A percentile compares a stretch with the other conserved stretches of the same genome.
These are phyloP conservation scores for Exobasidium cylindrosporum DNA, from an alignment of 1,284 basidiomycete species.

Conservation along the genomic window DNA sequence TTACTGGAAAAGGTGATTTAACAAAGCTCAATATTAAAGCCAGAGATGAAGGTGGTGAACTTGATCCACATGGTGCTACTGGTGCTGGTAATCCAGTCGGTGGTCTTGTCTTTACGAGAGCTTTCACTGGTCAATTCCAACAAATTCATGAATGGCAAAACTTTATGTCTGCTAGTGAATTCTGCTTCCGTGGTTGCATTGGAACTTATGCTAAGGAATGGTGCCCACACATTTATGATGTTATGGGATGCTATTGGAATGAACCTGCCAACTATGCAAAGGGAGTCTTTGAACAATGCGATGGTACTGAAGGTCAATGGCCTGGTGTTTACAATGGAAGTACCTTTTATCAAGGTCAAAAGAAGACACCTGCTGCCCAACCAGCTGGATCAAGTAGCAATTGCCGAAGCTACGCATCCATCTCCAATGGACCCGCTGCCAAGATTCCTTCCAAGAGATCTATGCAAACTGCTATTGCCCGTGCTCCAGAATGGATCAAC, in stretches of 20 bases:
- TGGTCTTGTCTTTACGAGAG: constrained; percentile 46
- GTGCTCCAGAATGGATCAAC: constrained; percentile 33
- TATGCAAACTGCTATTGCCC: constrained; percentile 35
- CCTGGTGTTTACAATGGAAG: constrained; percentile 39
- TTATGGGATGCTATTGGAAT: constrained; percentile 44
- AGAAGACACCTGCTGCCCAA: constrained; percentile 25
- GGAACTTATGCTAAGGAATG: constrained; percentile 38
- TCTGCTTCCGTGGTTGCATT: constrained; percentile 52
- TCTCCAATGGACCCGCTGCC: constrained; percentile 33
- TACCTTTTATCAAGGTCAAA: constrained; percentile 33
- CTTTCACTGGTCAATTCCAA: constrained; percentile 50
- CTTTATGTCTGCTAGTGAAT: constrained; percentile 49
- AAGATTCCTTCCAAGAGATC: constrained; percentile 30
- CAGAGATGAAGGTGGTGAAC: constrained; percentile 55
- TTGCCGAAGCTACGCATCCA: constrained; percentile 23
- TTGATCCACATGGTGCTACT: constrained; percentile 49
- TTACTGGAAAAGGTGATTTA: constrained; percentile 50
- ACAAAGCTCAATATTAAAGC: constrained; percentile 52
- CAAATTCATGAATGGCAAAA: constrained; percentile 51
- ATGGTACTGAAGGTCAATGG: constrained; percentile 39
- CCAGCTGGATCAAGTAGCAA: constrained; percentile 19
- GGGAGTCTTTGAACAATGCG: constrained; percentile 22
- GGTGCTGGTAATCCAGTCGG: constrained; percentile 45
- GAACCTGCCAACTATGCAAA: constrained; percentile 45
- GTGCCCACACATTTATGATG: constrained; percentile 53